Percentiles rank a stretch among this genome's conserved stretches.
phyloP scores from a whole-genome alignment of 768 basidiomycete genomes.

The Coprinellus micaceus region DNA sequence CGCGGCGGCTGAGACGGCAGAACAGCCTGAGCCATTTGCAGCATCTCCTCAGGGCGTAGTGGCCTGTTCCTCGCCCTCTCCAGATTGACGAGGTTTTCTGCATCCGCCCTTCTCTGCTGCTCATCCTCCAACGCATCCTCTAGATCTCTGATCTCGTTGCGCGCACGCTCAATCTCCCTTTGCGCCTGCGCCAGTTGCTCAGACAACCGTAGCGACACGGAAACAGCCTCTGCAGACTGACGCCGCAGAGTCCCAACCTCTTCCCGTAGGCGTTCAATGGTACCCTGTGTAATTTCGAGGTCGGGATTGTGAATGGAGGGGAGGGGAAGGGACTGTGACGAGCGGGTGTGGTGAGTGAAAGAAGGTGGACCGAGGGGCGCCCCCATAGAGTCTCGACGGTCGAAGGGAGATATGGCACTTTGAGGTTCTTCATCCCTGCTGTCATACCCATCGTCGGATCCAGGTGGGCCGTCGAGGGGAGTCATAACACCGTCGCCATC shows the following conservation, averaged over 20 bases:
- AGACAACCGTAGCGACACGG: slow-evolving; percentile 59
- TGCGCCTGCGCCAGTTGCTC: slow-evolving; percentile 69
- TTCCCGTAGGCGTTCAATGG: slow-evolving; percentile 60
- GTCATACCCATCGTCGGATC: slow-evolving; percentile 54
- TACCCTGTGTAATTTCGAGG: slow-evolving; percentile 27
- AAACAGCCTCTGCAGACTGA: slow-evolving; percentile 66
- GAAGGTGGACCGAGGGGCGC: slow-evolving; percentile 28
- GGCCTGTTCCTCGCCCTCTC: too few species aligned
- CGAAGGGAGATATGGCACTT: slow-evolving; percentile 31
- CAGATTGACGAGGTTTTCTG: slow-evolving; percentile 35
- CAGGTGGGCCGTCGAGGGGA: slow-evolving; percentile 9
- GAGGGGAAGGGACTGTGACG: slow-evolving; percentile 34
- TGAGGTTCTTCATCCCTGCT: slow-evolving; percentile 61
- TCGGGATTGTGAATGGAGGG: slow-evolving; percentile 32
- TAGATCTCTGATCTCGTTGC: slow-evolving; percentile 48
- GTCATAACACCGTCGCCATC: slow-evolving; percentile 34
- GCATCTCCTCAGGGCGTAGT: too few species aligned
- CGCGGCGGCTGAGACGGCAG: too few species aligned
- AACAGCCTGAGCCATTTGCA: too few species aligned
- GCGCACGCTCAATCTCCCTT: slow-evolving; percentile 53
- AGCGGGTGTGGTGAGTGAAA: slow-evolving; percentile 15
- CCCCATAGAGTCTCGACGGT: slow-evolving; percentile 33
- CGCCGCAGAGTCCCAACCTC: slow-evolving; percentile 63
- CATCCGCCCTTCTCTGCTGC: slow-evolving; percentile 46
- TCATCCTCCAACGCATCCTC: slow-evolving; percentile 61